Percentiles rank a stretch among this genome's conserved stretches.
Conservation (phyloP, 768 basidiomycete species). For the Agaricus subrufescens region DNA sequence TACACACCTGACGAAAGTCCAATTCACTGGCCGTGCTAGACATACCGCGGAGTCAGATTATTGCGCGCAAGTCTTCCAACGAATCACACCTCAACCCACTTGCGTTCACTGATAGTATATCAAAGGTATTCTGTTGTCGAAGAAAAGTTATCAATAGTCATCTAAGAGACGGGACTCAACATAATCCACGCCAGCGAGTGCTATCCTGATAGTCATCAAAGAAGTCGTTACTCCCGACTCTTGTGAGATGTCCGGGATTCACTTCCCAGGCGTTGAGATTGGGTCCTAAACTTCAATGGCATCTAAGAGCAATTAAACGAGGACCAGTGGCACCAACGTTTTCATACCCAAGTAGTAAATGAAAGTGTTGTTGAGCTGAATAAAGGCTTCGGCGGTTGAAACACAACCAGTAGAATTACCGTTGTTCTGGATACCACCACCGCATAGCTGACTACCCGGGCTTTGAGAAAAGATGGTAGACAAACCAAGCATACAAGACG, state of each 20-base stretch:
- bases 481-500: conserved; percentile 7
- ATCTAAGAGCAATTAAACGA: conserved; percentile 45
- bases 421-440: conserved; percentile 45
- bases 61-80: conserved; percentile 52
- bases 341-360: conserved; percentile 52
- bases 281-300: conserved; percentile 28
- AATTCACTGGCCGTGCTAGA: conserved; percentile 48
- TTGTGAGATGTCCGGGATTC: conserved; percentile 9
- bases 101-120: conserved; percentile 53
- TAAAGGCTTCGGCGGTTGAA: conserved; percentile 47
- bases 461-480: conserved; percentile 17
- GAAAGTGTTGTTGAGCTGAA: conserved; percentile 40
- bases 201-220: conserved; percentile 36
- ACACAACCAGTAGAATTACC: conserved; percentile 42
- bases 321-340: conserved; percentile 48
- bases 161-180: conserved; percentile 27
- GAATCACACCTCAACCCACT: conserved; percentile 38
- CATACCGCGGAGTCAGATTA: conserved; percentile 57
- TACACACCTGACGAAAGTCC: conserved; percentile 48
- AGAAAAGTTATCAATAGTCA: not conserved
- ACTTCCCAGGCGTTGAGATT: conserved; percentile 8
- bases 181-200: conserved; percentile 35
- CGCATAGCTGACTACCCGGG: conserved; percentile 47
- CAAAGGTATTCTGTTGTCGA: conserved; percentile 25
- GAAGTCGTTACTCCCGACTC: conserved; percentile 35